Conservation (phyloP, 768 basidiomycete genomes). For the Cyclocybe aegerita region DNA sequence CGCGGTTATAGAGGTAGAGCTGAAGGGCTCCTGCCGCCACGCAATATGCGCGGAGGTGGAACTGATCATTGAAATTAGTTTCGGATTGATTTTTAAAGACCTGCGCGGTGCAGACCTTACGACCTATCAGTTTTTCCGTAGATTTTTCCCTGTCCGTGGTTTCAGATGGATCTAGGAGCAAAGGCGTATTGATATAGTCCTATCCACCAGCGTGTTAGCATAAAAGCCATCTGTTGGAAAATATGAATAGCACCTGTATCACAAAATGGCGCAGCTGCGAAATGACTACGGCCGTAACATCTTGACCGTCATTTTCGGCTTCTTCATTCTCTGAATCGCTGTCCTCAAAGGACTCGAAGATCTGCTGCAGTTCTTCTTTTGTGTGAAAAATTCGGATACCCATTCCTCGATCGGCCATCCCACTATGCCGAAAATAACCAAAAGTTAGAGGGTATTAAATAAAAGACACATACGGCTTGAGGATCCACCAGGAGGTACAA, state of each 20-base stretch:
- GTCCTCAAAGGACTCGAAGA: constrained; percentile 82
- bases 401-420: constrained; percentile 95
- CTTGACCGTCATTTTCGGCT: constrained; percentile 33
- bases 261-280: too few relatives aligned
- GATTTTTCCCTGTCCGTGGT: constrained; percentile 22
- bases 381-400: constrained; percentile 89
- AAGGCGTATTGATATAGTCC: constrained; percentile 84
- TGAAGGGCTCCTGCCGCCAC: constrained; percentile 74
- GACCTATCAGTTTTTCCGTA: constrained; percentile 36
- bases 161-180: constrained; percentile 73
- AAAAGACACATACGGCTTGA: constrained; percentile 69
- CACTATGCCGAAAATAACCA: constrained; percentile 33
- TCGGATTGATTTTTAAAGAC: not conserved
- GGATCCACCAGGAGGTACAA: constrained; percentile 77
- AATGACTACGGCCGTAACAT: constrained; percentile 63
- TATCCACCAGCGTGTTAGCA: constrained; percentile 29
- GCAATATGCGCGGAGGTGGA: constrained; percentile 91
- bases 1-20: constrained; percentile 77
- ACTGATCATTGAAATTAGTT: constrained; percentile 45
- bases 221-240: constrained; percentile 1
- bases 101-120: constrained; percentile 50
- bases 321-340: constrained; percentile 48
- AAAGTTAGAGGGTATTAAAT: constrained; percentile 2
- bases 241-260: constrained; percentile 65
- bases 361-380: constrained; percentile 65